Conservation (phyloP, 441 rosid species). For the Jatropha podagrica region DNA sequence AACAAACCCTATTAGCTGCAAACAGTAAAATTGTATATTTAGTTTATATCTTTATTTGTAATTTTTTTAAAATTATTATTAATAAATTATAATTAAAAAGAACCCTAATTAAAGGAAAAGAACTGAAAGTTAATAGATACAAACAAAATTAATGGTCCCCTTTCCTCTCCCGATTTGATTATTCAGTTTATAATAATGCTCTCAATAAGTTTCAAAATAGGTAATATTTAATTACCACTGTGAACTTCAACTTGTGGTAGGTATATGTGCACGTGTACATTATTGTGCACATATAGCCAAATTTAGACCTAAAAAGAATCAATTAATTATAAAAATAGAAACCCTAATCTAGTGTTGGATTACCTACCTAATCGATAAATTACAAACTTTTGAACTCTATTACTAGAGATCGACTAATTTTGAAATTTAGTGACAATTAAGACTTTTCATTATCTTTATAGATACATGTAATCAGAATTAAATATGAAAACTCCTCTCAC, state of each 20-base stretch:
- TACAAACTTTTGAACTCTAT: too few species aligned
- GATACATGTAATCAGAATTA: too few species aligned
- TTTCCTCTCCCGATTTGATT: conserved; percentile 12
- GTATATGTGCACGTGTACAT: conserved; percentile 42
- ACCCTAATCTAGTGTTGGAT: conserved; percentile 24
- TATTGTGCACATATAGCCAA: conserved; percentile 33
- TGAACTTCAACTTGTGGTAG: conserved; percentile 45
- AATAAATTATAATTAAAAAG: too few species aligned
- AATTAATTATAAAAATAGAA: conserved; percentile 16
- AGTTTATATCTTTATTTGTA: too few species aligned
- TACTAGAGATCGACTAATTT: too few species aligned
- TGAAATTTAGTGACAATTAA: too few species aligned
- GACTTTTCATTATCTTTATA: too few species aligned
- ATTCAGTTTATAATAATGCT: conserved; percentile 20
- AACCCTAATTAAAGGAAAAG: background rate
- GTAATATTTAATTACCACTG: conserved; percentile 20
- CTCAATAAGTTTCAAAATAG: conserved; percentile 32
- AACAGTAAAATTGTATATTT: too few species aligned
- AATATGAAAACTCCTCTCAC: too few species aligned
- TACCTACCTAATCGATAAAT: conserved; percentile 13
- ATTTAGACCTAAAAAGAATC: conserved; percentile 39
- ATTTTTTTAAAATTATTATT: too few species aligned
- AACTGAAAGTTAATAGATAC: conserved; percentile 19
- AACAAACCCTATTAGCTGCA: too few species aligned
- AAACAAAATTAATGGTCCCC: conserved; percentile 40